Base-by-base conservation (phyloP, 2,329 filamentous ascomycete species). In the Talaromyces sp. region DNA sequence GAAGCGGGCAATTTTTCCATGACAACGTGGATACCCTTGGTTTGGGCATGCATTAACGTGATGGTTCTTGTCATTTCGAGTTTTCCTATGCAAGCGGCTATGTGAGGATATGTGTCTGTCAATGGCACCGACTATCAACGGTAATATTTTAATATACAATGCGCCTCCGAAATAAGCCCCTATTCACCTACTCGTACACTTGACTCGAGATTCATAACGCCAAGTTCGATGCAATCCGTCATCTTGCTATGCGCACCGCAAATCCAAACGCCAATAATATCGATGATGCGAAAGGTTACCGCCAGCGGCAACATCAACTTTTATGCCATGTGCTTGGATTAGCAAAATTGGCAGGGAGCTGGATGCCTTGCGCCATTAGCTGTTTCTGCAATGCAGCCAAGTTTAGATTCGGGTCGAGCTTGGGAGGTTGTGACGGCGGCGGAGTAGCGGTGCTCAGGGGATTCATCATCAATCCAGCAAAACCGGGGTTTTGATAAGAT, bases 21-120 rank as follows among this genome's bases (percentile, higher is more conserved):
- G 92, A 94, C 92, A 54, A 97, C 93, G 0, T 97, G 93, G 93
- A 91, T 96, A 60, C 93, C 93, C 0, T 90, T 95, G 72, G 85
- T 93, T 24, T 97, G 93, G 93, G 91, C 88, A 0, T 84, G 91
- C 73, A 90, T 94, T 76, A 96, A 92, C 75, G 88, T 94, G 10
- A 77, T 97, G 56, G 85, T 96, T 35, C 81, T 97, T 54, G 87
- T 97, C 59, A 82, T 96, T 67, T 95, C 92, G 5, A 95, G 92
- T 3, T 97, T 97, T 76, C 91, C 92, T n/a, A 93, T 96, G 60
- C 92, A 96, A 74, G 92, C 93, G 58, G 93, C 91, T 45, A 83
- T 97, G 67, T 97, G 78, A 87, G 48, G 50, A 50, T 22, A 41
- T 37, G n/a, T 62, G 14, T 45, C n/a, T 56, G 13, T 43, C 50